Evolutionary conservation across 441 rosid species (phyloP), one percentile per base, ranked within the genome.

Genomic region (Hypseocharis bilobata): DNA sequence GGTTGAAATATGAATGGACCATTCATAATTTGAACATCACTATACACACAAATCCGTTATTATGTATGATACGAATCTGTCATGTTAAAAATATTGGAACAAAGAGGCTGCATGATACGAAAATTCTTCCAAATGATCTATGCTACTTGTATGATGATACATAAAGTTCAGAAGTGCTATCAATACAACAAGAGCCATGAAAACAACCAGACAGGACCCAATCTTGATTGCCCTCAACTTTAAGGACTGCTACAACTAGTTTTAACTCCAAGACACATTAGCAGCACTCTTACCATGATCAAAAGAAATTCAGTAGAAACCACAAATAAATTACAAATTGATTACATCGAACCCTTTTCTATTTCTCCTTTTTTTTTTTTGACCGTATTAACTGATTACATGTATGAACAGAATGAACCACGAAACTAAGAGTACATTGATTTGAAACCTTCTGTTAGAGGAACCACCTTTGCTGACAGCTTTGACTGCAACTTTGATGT

Each of bases 381-480:
- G 6, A 63, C 14, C 28, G 28, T 52, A n/a, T 8, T 56, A 52
- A 22, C 68, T 51, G 58, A 44, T 44, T 22, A 49, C 71, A 36
- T 51, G 16, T 42, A 0, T 16, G 2, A 29, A 27, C 45, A 28
- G 17, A 60, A 13, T 5, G 6, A 6, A 13, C 14, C 5, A 14
- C 13, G 64, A 63, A 62, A 63, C 70, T 75, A 84, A 6, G 88
- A 71, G 74, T 88, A 70, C 68, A 58, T 64, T 14, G 96, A 88
- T 76, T 84, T 89, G 80, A 89, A 89, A 67, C 98, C 98, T 82
- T 89, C 94, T 3, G 92, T 92, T 32, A 88, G 77, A 59, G 96
- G 89, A 66, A 88, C 81, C 23, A 88, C 96, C 76, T 89, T 92
- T 10, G 89, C 91, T 1, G 92, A 83, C 16, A 92, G 84, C 74